Base-by-base conservation (phyloP, 169 alveolate genomes). In the Theileria orientalis region DNA sequence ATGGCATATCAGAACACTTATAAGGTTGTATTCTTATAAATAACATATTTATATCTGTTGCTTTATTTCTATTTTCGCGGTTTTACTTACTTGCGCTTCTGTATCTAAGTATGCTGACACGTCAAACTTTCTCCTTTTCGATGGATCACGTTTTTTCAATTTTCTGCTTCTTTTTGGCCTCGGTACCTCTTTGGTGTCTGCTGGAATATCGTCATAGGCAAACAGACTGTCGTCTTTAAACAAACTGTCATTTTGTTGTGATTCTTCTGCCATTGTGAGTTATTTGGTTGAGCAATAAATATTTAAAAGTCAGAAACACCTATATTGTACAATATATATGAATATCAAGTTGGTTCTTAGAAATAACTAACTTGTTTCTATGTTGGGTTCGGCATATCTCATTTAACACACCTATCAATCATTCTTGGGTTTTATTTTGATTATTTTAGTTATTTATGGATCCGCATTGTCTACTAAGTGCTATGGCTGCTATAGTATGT, bases 101-200 rank as follows among this genome's bases (percentile, higher is more conserved):
- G 94, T 91, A 83, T 92, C 95, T 40, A 92, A 59, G 54, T 90
- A 92, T 33, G 95, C 94, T 19, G 93, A 89, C 13, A 89, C 78
- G 47, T 59, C 69, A 6, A 74, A 63, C 8, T 77, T 73, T 54
- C 40, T 78, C 47, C 74, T 84, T 42, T 79, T 79, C 30, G 83
- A 61, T 30, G 86, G 25, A 57, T 49, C 47, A n/a, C 32, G 80
- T 23, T 27, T 21, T 61, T 78, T 78, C 46, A 69, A 56, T 19
- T 78, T 78, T 47, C 69, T 78, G 47, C 14, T 1, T 30, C 74
- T 40, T 49, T 64, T 64, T 2, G 29, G 46, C 25, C 23, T 64
- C 11, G 40, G 27, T 3, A 29, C 27, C 63, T 46, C 44, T 69
- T 69, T 69, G 16, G 19, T 30, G 9, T 27, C 32, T 2, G 40